Conservation (phyloP, 495 filamentous ascomycete species). For the Copromyces sp. region DNA sequence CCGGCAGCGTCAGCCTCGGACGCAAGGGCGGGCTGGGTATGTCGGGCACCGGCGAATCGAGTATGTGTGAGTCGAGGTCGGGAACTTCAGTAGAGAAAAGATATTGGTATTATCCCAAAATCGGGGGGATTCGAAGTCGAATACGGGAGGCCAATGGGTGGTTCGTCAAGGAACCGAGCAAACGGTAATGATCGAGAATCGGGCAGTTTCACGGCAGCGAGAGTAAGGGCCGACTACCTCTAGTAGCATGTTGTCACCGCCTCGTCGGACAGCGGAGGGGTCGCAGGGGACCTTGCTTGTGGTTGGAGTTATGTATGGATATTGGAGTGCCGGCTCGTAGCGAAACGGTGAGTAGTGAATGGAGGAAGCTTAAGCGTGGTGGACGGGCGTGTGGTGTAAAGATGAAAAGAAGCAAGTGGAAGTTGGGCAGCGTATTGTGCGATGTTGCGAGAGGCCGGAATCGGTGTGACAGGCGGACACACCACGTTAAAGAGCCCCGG, state of each 20-base stretch:
- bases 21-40: neutral
- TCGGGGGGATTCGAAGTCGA: neutral
- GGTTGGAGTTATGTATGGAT: neutral
- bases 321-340: neutral
- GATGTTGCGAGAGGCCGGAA: neutral
- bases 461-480: neutral
- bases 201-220: constrained; percentile 8
- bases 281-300: neutral
- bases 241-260: constrained; percentile 26
- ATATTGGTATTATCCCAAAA: neutral
- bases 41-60: neutral
- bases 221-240: constrained; percentile 6
- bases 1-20: neutral
- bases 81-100: neutral
- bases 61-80: neutral
- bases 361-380: neutral
- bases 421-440: neutral
- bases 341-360: neutral
- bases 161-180: constrained; percentile 1
- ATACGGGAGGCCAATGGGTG: neutral
- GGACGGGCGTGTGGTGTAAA: neutral
- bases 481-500: neutral
- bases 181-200: constrained; percentile 1
- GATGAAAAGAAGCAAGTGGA: neutral
- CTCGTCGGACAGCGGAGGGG: constrained; percentile 6